phyloP scores from a whole-genome alignment of 2,329 filamentous ascomycete genomes.

The Xylaria sp. region DNA sequence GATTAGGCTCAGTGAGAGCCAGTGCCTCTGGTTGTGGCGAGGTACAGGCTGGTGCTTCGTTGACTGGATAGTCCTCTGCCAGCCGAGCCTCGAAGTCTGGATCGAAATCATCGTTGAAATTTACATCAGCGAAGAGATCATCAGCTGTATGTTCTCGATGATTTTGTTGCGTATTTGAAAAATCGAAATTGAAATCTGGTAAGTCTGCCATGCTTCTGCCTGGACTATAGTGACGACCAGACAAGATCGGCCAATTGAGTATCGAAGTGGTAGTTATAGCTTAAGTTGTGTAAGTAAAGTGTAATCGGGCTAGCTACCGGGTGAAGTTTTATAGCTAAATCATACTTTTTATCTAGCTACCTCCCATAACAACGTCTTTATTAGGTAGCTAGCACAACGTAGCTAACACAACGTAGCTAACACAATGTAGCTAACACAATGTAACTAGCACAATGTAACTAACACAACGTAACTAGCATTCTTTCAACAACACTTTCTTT shows the following conservation, averaged over 20 bases:
- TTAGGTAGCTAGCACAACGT: no score
- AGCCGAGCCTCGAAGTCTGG: conserved; percentile 18
- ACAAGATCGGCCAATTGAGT: conserved; percentile 3
- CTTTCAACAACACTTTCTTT: conserved; percentile 22
- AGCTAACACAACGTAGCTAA: no score
- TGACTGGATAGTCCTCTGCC: conserved; percentile 6
- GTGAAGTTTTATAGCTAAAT: not conserved
- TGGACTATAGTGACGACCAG: not conserved
- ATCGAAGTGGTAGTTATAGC: conserved; percentile 8
- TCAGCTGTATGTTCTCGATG: not conserved
- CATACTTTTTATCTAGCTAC: conserved; percentile 13
- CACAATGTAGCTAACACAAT: no score
- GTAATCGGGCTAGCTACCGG: conserved; percentile 5
- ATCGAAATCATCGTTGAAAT: conserved; percentile 15
- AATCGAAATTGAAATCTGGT: conserved; percentile 3
- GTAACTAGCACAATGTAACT: not conserved
- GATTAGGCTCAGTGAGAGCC: not conserved
- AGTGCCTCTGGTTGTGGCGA: not conserved
- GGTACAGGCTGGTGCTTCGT: not conserved
- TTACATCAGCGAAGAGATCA: conserved; percentile 6
- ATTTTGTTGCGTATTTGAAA: not conserved
- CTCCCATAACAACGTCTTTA: no score
- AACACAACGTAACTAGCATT: not conserved
- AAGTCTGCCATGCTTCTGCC: conserved; percentile 16
- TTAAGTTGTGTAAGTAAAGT: not conserved